Evolutionary conservation across 345 rosid genomes (phyloP).

Genomic region (Pugionium dolabratum): DNA sequence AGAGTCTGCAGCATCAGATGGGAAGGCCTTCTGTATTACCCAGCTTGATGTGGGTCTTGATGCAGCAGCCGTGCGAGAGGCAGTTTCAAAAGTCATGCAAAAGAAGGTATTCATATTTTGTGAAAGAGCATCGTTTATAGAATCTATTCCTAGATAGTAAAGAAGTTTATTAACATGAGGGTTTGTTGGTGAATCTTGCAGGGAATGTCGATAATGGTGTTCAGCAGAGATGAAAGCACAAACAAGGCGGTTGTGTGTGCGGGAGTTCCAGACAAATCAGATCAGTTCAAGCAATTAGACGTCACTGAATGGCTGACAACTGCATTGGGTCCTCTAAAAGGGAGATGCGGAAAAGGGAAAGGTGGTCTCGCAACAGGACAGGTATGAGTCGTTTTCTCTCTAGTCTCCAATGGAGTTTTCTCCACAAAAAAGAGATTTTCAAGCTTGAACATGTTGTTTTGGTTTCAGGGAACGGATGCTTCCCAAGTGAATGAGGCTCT

Average conservation of each 20-base stretch:
- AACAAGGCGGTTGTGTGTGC: slow-evolving; percentile 94
- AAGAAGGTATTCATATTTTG: slow-evolving; percentile 52
- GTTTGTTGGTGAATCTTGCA: slow-evolving; percentile 40
- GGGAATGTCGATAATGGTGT: slow-evolving; percentile 85
- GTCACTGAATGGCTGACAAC: slow-evolving; percentile 84
- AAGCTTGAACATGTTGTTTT: slow-evolving; percentile 9
- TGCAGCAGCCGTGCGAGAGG: slow-evolving; percentile 95
- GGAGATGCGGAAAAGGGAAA: slow-evolving; percentile 90
- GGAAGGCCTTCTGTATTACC: slow-evolving; percentile 71
- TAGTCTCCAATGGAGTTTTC: neutral
- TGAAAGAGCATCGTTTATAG: neutral
- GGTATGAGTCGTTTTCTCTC: slow-evolving; percentile 46
- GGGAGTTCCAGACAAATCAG: slow-evolving; percentile 72
- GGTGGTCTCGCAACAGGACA: slow-evolving; percentile 92
- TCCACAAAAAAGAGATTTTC: neutral
- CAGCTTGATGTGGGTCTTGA: slow-evolving; percentile 86
- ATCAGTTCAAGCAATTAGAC: slow-evolving; percentile 59
- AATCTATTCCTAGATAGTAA: neutral
- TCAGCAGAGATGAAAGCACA: slow-evolving; percentile 76
- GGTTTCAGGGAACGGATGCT: slow-evolving; percentile 80
- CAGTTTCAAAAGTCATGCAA: slow-evolving; percentile 71
- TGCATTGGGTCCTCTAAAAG: slow-evolving; percentile 81
- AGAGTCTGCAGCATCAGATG: slow-evolving; percentile 65
- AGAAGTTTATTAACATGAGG: neutral
- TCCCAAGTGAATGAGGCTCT: slow-evolving; percentile 64